Conservation (phyloP, 2,329 filamentous ascomycete species). For the Colletotrichum orchidophilum region DNA sequence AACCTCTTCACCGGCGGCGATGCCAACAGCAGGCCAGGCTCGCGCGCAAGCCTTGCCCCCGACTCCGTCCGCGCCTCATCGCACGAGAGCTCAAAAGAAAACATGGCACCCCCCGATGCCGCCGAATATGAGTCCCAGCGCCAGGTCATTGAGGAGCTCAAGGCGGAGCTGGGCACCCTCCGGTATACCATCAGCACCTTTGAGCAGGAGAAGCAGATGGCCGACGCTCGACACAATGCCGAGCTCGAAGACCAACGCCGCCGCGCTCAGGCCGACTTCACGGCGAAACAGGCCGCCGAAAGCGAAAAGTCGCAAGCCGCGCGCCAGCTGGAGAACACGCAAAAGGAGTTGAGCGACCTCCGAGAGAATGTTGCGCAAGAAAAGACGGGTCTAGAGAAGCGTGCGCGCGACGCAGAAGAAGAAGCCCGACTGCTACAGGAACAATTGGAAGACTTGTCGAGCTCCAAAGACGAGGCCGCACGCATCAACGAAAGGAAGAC, state of each 20-base stretch:
- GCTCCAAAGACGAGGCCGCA: slow-evolving; percentile 74
- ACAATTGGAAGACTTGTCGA: slow-evolving; percentile 77
- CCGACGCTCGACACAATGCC: slow-evolving; percentile 80
- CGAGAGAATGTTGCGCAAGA: slow-evolving; percentile 62
- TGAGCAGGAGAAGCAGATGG: slow-evolving; percentile 87
- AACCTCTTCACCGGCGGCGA: slow-evolving; percentile 68
- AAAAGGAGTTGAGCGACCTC: slow-evolving; percentile 61
- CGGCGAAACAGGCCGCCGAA: slow-evolving; percentile 69
- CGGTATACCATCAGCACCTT: slow-evolving; percentile 88
- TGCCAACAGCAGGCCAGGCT: slow-evolving; percentile 46
- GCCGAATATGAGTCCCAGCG: slow-evolving; percentile 67
- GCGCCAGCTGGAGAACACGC: slow-evolving; percentile 59
- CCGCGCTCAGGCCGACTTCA: slow-evolving; percentile 87
- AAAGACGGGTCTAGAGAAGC: slow-evolving; percentile 73
- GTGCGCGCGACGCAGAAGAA: slow-evolving; percentile 76
- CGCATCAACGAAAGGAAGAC: slow-evolving; percentile 66
- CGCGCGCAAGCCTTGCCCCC: slow-evolving; percentile 51
- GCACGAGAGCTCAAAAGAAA: slow-evolving; percentile 68
- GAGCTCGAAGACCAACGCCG: slow-evolving; percentile 83
- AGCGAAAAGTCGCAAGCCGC: slow-evolving; percentile 59
- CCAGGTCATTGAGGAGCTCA: slow-evolving; percentile 77
- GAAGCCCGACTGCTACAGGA: slow-evolving; percentile 80
- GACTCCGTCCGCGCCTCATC: slow-evolving; percentile 58
- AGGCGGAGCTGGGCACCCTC: slow-evolving; percentile 87
- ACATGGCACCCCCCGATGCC: slow-evolving; percentile 66